Evolutionary conservation across 2,329 filamentous ascomycete species (phyloP).

Genomic region (Aureobasidium lini): DNA sequence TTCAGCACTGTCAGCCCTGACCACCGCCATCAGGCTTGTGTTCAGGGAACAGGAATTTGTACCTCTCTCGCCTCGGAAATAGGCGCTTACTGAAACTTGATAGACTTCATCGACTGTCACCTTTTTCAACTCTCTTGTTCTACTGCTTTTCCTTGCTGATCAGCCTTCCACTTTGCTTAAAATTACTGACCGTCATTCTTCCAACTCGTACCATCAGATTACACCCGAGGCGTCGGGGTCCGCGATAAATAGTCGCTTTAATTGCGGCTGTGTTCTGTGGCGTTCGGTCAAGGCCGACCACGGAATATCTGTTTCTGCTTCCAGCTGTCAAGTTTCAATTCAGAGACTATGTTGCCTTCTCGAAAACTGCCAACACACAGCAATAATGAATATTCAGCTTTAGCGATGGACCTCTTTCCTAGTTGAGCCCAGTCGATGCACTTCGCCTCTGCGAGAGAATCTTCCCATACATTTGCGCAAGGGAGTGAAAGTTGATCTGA

Average conservation of each 20-base stretch:
- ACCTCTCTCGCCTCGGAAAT: background rate
- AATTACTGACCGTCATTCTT: background rate
- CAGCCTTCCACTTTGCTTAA: background rate
- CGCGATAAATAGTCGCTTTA: background rate
- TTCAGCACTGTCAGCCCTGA: slow-evolving; percentile 7
- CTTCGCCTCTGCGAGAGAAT: background rate
- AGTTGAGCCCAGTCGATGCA: background rate
- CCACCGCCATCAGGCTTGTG: slow-evolving; percentile 3
- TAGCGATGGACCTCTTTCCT: background rate
- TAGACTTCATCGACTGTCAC: background rate
- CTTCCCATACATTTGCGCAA: background rate
- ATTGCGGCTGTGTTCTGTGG: slow-evolving; percentile 4
- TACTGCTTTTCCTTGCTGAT: background rate
- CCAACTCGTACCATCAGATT: background rate
- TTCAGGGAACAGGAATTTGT: background rate
- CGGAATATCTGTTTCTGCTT: background rate
- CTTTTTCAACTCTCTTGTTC: background rate
- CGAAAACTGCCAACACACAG: background rate
- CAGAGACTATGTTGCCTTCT: background rate
- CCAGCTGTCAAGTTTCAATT: background rate
- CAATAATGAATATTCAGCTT: background rate
- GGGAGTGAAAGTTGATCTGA: background rate
- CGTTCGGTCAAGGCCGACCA: slow-evolving; percentile 11
- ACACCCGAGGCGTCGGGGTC: slow-evolving; percentile 7
- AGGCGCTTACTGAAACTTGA: slow-evolving; percentile 11